Evolutionary conservation across 2,329 filamentous ascomycete genomes (phyloP).

Genomic region (Epicoccum nigrum): DNA sequence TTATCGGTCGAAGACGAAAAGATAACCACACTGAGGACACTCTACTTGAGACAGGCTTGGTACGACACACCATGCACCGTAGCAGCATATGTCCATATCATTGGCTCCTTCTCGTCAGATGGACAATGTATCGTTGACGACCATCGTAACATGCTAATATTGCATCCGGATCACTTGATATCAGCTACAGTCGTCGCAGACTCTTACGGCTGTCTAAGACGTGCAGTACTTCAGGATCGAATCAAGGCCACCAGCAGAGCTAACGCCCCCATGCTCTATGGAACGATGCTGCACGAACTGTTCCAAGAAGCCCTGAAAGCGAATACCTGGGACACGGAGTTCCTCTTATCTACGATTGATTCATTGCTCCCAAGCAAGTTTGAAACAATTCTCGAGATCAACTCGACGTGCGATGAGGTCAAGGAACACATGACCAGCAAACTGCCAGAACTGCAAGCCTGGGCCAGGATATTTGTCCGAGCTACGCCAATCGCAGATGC

Average conservation of each 20-base stretch:
- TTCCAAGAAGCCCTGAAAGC: conserved; percentile 88
- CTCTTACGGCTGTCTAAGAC: conserved; percentile 87
- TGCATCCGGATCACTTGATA: conserved; percentile 94
- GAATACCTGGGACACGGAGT: conserved; percentile 78
- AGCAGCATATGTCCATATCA: conserved; percentile 83
- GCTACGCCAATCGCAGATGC: conserved; percentile 73
- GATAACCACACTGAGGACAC: conserved; percentile 67
- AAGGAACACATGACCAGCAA: conserved; percentile 82
- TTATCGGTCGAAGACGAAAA: conserved; percentile 82
- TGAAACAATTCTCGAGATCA: conserved; percentile 88
- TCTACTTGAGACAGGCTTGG: conserved; percentile 87
- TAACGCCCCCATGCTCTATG: conserved; percentile 83
- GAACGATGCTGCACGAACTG: conserved; percentile 90
- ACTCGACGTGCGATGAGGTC: conserved; percentile 73
- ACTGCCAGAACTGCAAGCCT: conserved; percentile 78
- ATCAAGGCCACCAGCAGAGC: conserved; percentile 88
- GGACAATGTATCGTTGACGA: conserved; percentile 86
- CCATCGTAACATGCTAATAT: conserved; percentile 79
- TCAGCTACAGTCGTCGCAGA: conserved; percentile 96
- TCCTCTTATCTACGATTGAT: conserved; percentile 70
- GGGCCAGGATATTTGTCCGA: conserved; percentile 83
- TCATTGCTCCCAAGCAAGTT: conserved; percentile 76
- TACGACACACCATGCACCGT: conserved; percentile 76
- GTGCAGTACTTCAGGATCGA: conserved; percentile 91
- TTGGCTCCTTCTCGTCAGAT: conserved; percentile 72